phyloP scores from a whole-genome alignment of 2,329 filamentous ascomycete species.

The Triangularia verruculosa region DNA sequence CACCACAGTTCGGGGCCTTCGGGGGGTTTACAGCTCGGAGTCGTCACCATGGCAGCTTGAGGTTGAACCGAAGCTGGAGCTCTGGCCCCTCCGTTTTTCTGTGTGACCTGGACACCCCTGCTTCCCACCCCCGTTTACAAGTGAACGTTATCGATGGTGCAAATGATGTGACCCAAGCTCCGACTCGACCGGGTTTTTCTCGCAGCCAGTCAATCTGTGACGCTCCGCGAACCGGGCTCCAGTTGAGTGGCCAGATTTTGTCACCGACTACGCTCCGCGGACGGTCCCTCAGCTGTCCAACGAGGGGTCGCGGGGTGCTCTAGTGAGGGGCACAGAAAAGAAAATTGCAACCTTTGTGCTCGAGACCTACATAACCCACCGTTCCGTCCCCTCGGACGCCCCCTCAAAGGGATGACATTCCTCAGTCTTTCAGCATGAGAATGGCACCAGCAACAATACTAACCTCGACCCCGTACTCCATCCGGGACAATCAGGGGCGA shows the following conservation, averaged over 20 bases:
- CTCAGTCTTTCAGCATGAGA: neutral
- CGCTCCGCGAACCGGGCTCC: constrained; percentile 15
- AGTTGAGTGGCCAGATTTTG: constrained; percentile 6
- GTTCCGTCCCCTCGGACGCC: neutral
- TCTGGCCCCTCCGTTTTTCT: neutral
- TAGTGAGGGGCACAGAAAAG: neutral
- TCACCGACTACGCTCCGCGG: constrained; percentile 13
- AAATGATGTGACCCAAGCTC: constrained; percentile 23
- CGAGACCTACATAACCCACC: neutral
- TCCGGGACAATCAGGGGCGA: neutral
- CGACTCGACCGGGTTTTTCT: constrained; percentile 18
- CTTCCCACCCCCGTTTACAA: neutral
- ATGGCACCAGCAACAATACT: neutral
- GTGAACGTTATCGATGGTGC: constrained; percentile 18
- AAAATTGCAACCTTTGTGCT: neutral
- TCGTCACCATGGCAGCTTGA: neutral
- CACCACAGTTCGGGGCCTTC: constrained; percentile 5
- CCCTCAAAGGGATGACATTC: neutral
- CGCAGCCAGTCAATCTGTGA: constrained; percentile 6
- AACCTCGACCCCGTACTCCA: neutral
- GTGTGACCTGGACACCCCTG: constrained; percentile 9
- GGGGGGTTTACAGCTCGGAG: neutral
- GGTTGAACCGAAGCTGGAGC: neutral
- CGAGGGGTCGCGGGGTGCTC: neutral
- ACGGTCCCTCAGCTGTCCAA: neutral